phyloP scores from a whole-genome alignment of 2,329 filamentous ascomycete genomes.

The Cladosporium sp. region DNA sequence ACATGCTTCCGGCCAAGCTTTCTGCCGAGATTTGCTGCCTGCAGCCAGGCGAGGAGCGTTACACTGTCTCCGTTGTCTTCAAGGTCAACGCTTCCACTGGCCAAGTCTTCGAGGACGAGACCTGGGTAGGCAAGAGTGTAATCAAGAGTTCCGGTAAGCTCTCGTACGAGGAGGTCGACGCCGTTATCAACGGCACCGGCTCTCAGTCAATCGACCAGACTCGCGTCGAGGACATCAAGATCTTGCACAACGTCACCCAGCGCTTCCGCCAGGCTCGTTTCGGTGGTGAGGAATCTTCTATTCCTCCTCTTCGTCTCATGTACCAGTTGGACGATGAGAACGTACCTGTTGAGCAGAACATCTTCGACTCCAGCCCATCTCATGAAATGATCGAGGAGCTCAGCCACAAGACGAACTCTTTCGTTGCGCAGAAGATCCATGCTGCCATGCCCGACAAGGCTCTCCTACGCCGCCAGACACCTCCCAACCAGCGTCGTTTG shows the following conservation, averaged over 20 bases:
- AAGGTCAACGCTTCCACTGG: constrained; percentile 79
- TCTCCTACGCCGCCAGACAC: constrained; percentile 76
- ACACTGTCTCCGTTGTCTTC: constrained; percentile 91
- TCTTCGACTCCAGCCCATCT: constrained; percentile 84
- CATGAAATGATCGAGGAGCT: constrained; percentile 95
- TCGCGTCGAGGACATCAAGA: constrained; percentile 70
- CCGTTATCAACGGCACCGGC: constrained; percentile 59
- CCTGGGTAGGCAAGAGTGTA: constrained; percentile 89
- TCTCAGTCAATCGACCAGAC: constrained; percentile 56
- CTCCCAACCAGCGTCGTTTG: constrained; percentile 82
- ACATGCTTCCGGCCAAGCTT: constrained; percentile 79
- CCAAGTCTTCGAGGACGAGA: constrained; percentile 73
- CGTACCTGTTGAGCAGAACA: constrained; percentile 91
- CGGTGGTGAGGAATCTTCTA: constrained; percentile 66
- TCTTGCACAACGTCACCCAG: constrained; percentile 73
- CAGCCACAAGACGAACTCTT: constrained; percentile 84
- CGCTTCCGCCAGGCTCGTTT: constrained; percentile 89
- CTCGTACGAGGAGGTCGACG: constrained; percentile 79
- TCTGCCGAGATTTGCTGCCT: constrained; percentile 85
- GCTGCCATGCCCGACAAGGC: constrained; percentile 84
- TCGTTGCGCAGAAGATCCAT: constrained; percentile 79
- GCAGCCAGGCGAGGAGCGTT: constrained; percentile 77
- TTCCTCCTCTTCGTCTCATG: constrained; percentile 80
- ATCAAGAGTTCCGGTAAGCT: constrained; percentile 88
- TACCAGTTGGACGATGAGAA: constrained; percentile 98